Conservation (phyloP, 371 early-diverging fungal species). For the Mortierella sp. region DNA sequence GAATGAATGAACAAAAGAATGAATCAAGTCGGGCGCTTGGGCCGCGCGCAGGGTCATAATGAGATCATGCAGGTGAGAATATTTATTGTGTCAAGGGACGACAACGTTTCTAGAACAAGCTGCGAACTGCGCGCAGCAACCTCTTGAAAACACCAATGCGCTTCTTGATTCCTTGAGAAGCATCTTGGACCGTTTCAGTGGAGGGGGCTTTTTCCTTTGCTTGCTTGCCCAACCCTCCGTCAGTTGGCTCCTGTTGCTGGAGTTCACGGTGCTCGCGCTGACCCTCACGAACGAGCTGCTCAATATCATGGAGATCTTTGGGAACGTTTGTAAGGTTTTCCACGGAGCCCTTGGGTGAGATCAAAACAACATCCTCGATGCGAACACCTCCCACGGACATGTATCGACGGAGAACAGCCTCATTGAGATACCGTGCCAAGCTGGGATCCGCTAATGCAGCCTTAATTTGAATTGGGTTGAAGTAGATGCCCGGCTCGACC, state of each 20-base stretch:
- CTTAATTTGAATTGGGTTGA: constrained; percentile 64
- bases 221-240: not conserved
- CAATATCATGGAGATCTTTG: constrained; percentile 73
- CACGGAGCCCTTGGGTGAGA: constrained; percentile 66
- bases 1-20: too few species aligned
- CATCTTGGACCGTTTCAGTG: not conserved
- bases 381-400: constrained; percentile 90
- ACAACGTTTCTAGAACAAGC: constrained; percentile 14
- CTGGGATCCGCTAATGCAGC: constrained; percentile 56
- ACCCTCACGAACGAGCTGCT: constrained; percentile 52
- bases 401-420: constrained; percentile 72
- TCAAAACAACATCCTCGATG: constrained; percentile 89
- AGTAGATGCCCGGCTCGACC: constrained; percentile 92
- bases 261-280: constrained; percentile 15
- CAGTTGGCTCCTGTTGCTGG: constrained; percentile 5
- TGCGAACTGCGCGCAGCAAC: constrained; percentile 37
- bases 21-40: too few species aligned
- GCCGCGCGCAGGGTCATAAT: too few species aligned
- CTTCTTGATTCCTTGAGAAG: constrained; percentile 22
- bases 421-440: constrained; percentile 70
- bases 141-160: constrained; percentile 45
- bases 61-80: too few species aligned
- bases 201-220: not conserved
- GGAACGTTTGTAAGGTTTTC: constrained; percentile 80
- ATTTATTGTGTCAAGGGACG: too few species aligned